Evolutionary conservation across 1,139 yeast species (phyloP), one percentile per base, ranked within the genome.

Genomic region (Pichia sorboxylosa): DNA sequence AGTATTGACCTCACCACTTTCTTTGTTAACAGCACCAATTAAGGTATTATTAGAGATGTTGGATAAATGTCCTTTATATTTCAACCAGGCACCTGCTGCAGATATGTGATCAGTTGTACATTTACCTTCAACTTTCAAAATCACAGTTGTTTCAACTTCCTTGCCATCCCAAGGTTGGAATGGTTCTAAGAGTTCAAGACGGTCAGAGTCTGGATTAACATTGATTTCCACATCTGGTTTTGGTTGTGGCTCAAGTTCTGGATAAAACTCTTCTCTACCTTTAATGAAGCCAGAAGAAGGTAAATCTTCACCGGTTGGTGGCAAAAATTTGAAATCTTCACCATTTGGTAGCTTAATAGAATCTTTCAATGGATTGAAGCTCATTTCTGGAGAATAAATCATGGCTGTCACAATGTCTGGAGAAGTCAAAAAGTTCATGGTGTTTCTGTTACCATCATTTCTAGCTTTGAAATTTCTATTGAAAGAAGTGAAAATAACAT

Each of bases 41-140:
- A 90, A 67, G 6, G 97, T 87, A 63, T 90, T 90, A 63, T 90
- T 72, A 11, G 96, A 82, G 45, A 90, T 90, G 60, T 90, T 90
- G 56, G 87, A 96, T 50, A 90, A 68, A 55, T 90, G 98, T 14
- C 98, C 98, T 64, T 90, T 90, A 63, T 90, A 90, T 63, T 90
- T 90, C 60, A 90, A 72, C 98, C 98, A 90, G n/a, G 79, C 92
- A 53, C 98, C 98, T 24, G 98, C 98, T 27, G 97, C 97, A 18
- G 96, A 85, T 47, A 90, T 90, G 54, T 90, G 98, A 59, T 90
- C 98, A 26, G 98, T 90, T 29, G 98, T 90, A 66, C 97, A 87
- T 61, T 90, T 90, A 43, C 98, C 98, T 62, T 84, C 87, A 33
- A 87, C 96, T 62, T 87, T 90, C 51, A 90, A 60, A 39, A 87